Conservation (phyloP, 2,329 filamentous ascomycete species). For the Sarocladiaceae sp. region DNA sequence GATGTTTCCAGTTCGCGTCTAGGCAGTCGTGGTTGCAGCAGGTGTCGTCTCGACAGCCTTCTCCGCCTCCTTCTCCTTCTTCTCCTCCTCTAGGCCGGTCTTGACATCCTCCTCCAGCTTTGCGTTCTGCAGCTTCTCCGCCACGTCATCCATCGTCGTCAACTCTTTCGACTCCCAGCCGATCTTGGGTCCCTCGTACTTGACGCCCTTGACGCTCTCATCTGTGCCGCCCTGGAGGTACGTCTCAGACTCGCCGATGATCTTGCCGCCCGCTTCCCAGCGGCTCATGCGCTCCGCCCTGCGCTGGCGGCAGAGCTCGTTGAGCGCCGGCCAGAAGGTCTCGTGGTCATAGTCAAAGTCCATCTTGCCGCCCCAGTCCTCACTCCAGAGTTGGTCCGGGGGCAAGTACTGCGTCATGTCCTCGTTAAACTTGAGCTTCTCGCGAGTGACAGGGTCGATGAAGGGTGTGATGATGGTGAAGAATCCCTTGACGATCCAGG, state of each 20-base stretch:
- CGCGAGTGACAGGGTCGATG: constrained; percentile 87
- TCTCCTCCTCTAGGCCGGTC: constrained; percentile 8
- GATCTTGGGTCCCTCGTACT: constrained; percentile 16
- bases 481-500: constrained; percentile 87
- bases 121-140: constrained; percentile 22
- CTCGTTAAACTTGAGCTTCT: constrained; percentile 98
- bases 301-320: constrained; percentile 60
- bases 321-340: constrained; percentile 82
- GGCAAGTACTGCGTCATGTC: constrained; percentile 79
- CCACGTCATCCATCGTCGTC: constrained; percentile 16
- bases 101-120: constrained; percentile 16
- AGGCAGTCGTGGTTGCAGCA: constrained; percentile 1
- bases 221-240: constrained; percentile 65
- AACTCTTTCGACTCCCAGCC: too few relatives aligned
- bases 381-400: constrained; percentile 71
- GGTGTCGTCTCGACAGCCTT: not conserved
- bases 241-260: constrained; percentile 78
- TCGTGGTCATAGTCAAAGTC: constrained; percentile 89
- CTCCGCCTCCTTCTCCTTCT: constrained; percentile 9
- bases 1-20: not conserved
- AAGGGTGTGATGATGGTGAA: constrained; percentile 95
- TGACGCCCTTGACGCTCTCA: constrained; percentile 26
- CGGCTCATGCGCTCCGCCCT: constrained; percentile 56
- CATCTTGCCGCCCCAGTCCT: constrained; percentile 67
- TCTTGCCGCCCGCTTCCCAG: constrained; percentile 75